Evolutionary conservation across 2,329 filamentous ascomycete species (phyloP), one percentile per base, ranked within the genome.

Genomic region (Neonectria ditissima): DNA sequence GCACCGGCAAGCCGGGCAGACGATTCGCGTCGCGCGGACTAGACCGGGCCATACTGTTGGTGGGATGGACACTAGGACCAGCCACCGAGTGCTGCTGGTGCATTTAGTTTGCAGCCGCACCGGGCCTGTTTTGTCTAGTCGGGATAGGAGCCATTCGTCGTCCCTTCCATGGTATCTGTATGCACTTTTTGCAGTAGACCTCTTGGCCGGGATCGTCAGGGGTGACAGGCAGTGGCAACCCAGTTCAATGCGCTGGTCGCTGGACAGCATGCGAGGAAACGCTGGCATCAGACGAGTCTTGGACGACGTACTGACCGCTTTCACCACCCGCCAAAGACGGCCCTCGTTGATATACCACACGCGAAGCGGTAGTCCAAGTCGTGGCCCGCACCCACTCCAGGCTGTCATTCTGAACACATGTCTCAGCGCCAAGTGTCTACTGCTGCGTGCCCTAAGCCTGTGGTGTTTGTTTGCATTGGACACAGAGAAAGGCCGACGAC

Each of bases 221-320:
- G n/a, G 18, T 37, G 22, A 24, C 24, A 9, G 24, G 48, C 5
- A 41, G 50, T 14, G 50, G 51, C 34, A 30, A 37, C 58, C 58
- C 13, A 48, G 28, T 30, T 53, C 57, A 26, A 62, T 62, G 32
- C 22, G 34, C 26, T 41, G 18, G 47, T 24, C 22, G 34, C 26
- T 41, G 18, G 47, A 61, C 37, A 14, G 47, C 54, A 32, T 55
- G 41, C 22, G 47, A 43, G 32, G 61, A 61, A 45, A 63, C 57
- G 28, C 34, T 39, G 54, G 64, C 52, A 37, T 52, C 55, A 28
- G 39, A 18, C 26, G 56, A 66, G 34, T 41, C 37, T 28, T 52
- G 56, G 48, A 61, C 56, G 26, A 61, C 52, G 56, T 63, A 66
- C 53, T 66, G 56, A 13, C 28, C 24, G n/a, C 34, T 24, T 16